phyloP scores from a whole-genome alignment of 2,329 filamentous ascomycete species.

The Alternaria brassicicola region DNA sequence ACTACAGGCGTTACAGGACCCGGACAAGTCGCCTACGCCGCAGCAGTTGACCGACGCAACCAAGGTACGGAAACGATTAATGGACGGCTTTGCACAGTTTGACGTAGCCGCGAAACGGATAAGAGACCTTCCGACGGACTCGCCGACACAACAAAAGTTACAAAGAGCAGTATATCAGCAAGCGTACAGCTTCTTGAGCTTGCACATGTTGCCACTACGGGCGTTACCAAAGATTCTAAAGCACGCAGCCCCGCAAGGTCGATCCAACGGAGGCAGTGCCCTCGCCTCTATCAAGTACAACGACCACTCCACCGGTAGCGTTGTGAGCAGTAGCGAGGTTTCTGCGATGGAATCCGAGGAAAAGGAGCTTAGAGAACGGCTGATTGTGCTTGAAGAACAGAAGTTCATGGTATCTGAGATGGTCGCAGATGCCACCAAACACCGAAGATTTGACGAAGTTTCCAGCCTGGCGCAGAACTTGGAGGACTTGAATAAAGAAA shows the following conservation, averaged over 20 bases:
- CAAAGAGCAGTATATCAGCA: slow-evolving; percentile 84
- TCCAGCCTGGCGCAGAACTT: slow-evolving; percentile 77
- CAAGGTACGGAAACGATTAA: slow-evolving; percentile 86
- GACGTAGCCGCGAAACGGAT: slow-evolving; percentile 81
- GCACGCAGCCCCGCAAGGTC: slow-evolving; percentile 62
- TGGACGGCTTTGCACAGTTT: slow-evolving; percentile 88
- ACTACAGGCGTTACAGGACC: slow-evolving; percentile 74
- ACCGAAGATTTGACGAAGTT: slow-evolving; percentile 85
- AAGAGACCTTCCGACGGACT: slow-evolving; percentile 76
- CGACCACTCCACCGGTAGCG: slow-evolving; percentile 58
- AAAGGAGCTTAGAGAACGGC: slow-evolving; percentile 76
- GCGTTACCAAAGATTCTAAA: slow-evolving; percentile 56
- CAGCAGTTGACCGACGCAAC: slow-evolving; percentile 82
- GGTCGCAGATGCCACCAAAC: slow-evolving; percentile 76
- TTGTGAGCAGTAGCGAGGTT: slow-evolving; percentile 62
- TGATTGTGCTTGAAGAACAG: slow-evolving; percentile 90
- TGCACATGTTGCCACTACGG: slow-evolving; percentile 86
- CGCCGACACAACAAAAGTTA: slow-evolving; percentile 72
- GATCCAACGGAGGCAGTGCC: slow-evolving; percentile 49
- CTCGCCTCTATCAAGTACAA: slow-evolving; percentile 67
- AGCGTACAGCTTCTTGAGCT: slow-evolving; percentile 81
- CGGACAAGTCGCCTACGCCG: slow-evolving; percentile 67
- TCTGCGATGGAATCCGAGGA: slow-evolving; percentile 81
- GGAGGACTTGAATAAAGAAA: slow-evolving; percentile 81
- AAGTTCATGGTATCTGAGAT: slow-evolving; percentile 87